Conservation (phyloP, 352 stramenopile genomes). For the Phytopythium boreale region DNA sequence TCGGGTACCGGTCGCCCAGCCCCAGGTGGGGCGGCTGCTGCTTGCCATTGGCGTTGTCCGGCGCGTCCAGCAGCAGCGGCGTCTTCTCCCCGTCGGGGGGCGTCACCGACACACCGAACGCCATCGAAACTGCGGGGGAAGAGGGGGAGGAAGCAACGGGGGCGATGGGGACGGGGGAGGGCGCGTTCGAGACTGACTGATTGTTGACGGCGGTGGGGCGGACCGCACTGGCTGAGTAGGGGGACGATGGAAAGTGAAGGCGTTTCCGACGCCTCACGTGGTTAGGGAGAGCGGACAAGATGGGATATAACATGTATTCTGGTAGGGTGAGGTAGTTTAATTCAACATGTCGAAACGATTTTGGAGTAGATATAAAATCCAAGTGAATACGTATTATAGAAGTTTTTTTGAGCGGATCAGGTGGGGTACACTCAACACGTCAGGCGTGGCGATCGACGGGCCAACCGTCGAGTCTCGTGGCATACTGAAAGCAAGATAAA, state of each 20-base stretch:
- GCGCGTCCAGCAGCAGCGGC: conserved; percentile 69
- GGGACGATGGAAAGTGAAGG: no score
- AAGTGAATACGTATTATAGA: no score
- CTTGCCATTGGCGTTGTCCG: no score
- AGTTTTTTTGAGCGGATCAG: not conserved
- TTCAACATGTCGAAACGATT: no score
- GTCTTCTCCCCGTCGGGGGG: conserved; percentile 21
- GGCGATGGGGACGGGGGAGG: not conserved
- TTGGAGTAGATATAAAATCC: no score
- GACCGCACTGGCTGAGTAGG: no score
- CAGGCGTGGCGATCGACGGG: not conserved
- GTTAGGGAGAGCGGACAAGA: no score
- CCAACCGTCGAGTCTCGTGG: not conserved
- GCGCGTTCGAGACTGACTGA: not conserved
- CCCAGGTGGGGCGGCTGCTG: conserved; percentile 41
- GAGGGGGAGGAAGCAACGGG: not conserved
- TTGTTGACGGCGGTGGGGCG: no score
- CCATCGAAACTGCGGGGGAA: not conserved
- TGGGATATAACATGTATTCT: no score
- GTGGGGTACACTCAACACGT: not conserved
- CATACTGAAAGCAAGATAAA: not conserved
- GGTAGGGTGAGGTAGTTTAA: no score
- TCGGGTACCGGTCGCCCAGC: conserved; percentile 60
- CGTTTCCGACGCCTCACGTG: no score
- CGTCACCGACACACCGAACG: conserved; percentile 4